Base-by-base conservation (phyloP, 106 monocot species). In the Triglochin maritima region DNA sequence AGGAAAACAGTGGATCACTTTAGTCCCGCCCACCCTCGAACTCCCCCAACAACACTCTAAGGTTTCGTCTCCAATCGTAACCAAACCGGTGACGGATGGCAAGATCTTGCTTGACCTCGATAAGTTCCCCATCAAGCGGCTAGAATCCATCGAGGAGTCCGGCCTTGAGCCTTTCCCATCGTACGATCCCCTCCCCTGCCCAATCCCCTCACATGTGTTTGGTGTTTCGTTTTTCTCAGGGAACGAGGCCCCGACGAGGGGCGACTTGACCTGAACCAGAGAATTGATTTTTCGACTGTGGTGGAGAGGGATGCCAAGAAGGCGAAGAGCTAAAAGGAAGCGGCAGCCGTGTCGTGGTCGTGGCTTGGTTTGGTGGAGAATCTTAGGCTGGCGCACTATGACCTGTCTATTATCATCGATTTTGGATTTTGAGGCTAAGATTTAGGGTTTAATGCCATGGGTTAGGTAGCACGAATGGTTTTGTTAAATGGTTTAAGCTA, bases 61-160 rank as follows among this genome's bases (percentile, higher is more conserved):
- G n/a, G n/a, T n/a, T n/a, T n/a, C n/a, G n/a, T n/a, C n/a, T n/a
- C n/a, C n/a, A n/a, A n/a, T n/a, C n/a, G n/a, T n/a, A n/a, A n/a
- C n/a, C n/a, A n/a, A n/a, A n/a, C n/a, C n/a, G n/a, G 41, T 17
- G 7, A 63, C 64, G 53, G 77, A 16, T 7, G 69, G 69, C 9
- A 51, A 2, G 51, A 76, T 77, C 77, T 67, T 63, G 74, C 78
- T 90, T 66, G 86, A 91, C 71, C 74, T 96, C 59, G 96, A 96
- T 84, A 88, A 83, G 74, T 88, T 96, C 59, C 96, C 96, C 5
- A 84, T 96, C 74, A 96, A 91, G 77, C 91, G 96, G 10, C 70
- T 96, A 9, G 81, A 88, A 52, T 79, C 96, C 75, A 91, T 91
- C 1, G 91, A 96, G 3, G 91, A 96, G 59, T n/a, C 80, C 49